Conservation (phyloP, 345 rosid species). For the Euphorbia pulcherrima region DNA sequence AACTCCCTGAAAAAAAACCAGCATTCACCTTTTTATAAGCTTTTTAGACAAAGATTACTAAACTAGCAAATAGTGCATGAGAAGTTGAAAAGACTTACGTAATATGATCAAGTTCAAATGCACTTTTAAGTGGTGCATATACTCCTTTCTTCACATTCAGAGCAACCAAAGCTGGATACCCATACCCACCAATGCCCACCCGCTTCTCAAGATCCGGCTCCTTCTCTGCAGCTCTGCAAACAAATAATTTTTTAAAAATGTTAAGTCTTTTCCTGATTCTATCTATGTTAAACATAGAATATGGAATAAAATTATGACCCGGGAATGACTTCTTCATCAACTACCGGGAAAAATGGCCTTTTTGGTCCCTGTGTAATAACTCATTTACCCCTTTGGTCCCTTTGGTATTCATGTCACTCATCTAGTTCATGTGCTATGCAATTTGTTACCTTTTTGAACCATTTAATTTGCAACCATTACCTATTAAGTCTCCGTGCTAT, state of each 20-base stretch:
- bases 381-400: too few species aligned
- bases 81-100: slow-evolving; percentile 43
- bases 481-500: too few species aligned
- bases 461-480: too few species aligned
- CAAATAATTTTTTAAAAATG: slow-evolving; percentile 4
- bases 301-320: background rate
- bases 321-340: too few species aligned
- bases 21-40: background rate
- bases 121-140: slow-evolving; percentile 92
- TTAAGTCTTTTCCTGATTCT: background rate
- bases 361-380: too few species aligned
- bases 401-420: too few species aligned
- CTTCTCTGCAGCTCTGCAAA: slow-evolving; percentile 82
- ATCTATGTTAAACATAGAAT: background rate
- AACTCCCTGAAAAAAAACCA: slow-evolving; percentile 57
- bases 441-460: too few species aligned
- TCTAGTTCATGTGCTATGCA: too few species aligned
- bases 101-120: slow-evolving; percentile 79
- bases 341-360: too few species aligned
- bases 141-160: slow-evolving; percentile 91
- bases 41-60: slow-evolving; percentile 1
- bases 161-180: slow-evolving; percentile 95
- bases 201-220: slow-evolving; percentile 81
- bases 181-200: slow-evolving; percentile 92
- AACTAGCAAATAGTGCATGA: background rate